Base-by-base conservation (phyloP, 805 yeast genomes). In the Kuraishia hungarica region DNA sequence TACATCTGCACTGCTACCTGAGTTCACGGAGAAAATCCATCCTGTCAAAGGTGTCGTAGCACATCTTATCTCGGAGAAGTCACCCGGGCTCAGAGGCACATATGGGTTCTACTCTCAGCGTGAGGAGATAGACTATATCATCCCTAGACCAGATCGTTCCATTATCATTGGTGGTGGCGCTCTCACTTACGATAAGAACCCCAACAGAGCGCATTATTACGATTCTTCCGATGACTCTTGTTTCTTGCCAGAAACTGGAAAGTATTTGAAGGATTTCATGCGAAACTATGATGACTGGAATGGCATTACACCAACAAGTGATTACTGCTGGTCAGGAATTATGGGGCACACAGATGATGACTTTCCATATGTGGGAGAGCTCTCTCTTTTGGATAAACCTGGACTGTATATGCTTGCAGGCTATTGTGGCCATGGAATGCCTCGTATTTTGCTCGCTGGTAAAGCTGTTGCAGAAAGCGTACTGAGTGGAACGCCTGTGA, bases 101-200 rank as follows among this genome's bases (percentile, higher is more conserved):
- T 70, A 70, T 55, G 72, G 71, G 54, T 61, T 67, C 51, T 56
- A 65, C 21, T 53, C 48, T 29, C 61, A 56, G 23, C 56, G 60
- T n/a, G 61, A 65, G 17, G 61, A 64, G 13, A 53, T 61, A 50
- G 73, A 71, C 51, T 71, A 70, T 54, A 56, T 72, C 53, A 71
- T 72, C 58, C 69, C 68, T 59, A 63, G 76, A 60, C 63, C 69
- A 1, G 78, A 73, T 60, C 77, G 77, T 1, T 60, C 70, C 0
- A 60, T 72, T 20, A 62, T 73, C 47, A 72, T 67, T 53, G 77
- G 77, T 55, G 70, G 70, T 5, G 67, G 60, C 2, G 58, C 59
- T 58, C n/a, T 39, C 26, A 62, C 54, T n/a, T 57, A 50, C 21
- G 54, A 51, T n/a, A 48, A 29, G 7, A 43, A 50, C 48, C 51